Evolutionary conservation across 2,329 filamentous ascomycete species (phyloP).

Genomic region (Monosporascus sp.): DNA sequence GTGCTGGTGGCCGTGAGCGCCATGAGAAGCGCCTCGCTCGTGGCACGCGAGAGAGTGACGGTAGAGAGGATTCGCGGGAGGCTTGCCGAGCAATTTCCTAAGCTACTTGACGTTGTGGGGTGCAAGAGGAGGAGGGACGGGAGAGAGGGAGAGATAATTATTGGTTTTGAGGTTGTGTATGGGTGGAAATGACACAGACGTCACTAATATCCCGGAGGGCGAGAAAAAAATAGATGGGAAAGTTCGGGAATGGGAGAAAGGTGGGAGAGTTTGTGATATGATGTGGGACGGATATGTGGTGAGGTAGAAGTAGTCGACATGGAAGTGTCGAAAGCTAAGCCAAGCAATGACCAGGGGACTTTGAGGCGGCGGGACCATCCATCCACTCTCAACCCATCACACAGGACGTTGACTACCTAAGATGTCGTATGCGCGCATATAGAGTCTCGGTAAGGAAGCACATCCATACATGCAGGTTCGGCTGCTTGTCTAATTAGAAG

Average conservation of each 20-base stretch:
- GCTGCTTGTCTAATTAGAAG: neutral
- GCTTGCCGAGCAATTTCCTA: slow-evolving; percentile 17
- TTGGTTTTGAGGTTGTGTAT: neutral
- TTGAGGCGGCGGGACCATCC: slow-evolving; percentile 1
- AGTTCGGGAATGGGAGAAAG: slow-evolving; percentile 13
- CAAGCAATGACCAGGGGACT: neutral
- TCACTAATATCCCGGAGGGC: neutral
- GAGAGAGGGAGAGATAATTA: slow-evolving; percentile 5
- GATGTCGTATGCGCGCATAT: neutral
- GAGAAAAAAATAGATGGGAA: slow-evolving; percentile 10
- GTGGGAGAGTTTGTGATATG: slow-evolving; percentile 18
- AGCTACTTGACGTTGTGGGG: slow-evolving; percentile 11
- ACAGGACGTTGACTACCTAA: neutral
- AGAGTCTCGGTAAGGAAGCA: neutral
- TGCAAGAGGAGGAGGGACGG: slow-evolving; percentile 8
- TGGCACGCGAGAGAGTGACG: slow-evolving; percentile 17
- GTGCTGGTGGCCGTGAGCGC: slow-evolving; percentile 13
- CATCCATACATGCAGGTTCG: neutral
- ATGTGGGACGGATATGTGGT: slow-evolving; percentile 13
- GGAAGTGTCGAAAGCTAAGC: neutral
- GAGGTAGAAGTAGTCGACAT: slow-evolving; percentile 1
- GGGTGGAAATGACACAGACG: neutral
- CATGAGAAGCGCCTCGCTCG: slow-evolving; percentile 16
- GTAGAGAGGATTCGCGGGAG: slow-evolving; percentile 16
- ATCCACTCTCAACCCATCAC: slow-evolving; percentile 1